Percentiles rank a stretch among this genome's conserved stretches.
These are phyloP conservation scores for Aspergillus sp. DNA, from an alignment of 2,329 filamentous ascomycete species.

Conservation along the genomic window DNA sequence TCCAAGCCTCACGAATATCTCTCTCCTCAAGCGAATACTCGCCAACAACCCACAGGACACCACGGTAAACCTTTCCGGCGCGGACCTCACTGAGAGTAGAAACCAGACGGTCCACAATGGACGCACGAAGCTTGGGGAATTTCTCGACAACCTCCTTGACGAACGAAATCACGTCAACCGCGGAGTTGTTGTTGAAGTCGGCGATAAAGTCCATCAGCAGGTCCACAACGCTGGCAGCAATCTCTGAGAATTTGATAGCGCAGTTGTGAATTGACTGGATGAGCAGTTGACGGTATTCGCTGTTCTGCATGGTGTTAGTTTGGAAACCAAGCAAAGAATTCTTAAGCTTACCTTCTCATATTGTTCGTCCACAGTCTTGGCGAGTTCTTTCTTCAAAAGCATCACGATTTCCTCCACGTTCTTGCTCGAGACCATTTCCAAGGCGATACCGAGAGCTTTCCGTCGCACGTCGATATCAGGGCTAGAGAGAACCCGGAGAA, in stretches of 20 bases:
- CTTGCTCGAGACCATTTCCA: conserved; percentile 98
- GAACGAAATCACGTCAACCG: conserved; percentile 96
- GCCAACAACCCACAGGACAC: conserved; percentile 95
- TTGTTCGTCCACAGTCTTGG: conserved; percentile 96
- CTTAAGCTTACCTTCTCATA: conserved; percentile 72
- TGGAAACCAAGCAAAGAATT: background rate
- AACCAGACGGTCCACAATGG: conserved; percentile 85
- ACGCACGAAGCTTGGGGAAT: conserved; percentile 83
- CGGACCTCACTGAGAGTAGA: conserved; percentile 89
- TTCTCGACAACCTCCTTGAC: conserved; percentile 99
- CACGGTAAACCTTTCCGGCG: conserved; percentile 94
- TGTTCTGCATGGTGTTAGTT: conserved; percentile 56
- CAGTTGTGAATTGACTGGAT: conserved; percentile 98
- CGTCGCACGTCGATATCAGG: conserved; percentile 93
- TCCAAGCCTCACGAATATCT: conserved; percentile 96
- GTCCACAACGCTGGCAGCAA: conserved; percentile 93
- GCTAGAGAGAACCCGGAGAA: conserved; percentile 89
- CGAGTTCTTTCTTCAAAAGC: conserved; percentile 93
- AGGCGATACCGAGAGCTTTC: conserved; percentile 83
- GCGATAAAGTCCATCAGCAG: conserved; percentile 98
- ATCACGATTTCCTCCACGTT: conserved; percentile 98
- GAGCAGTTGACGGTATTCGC: conserved; percentile 88
- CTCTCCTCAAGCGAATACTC: conserved; percentile 94
- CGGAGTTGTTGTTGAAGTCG: conserved; percentile 95
- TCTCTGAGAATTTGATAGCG: conserved; percentile 98